Base-by-base conservation (phyloP, 2,329 filamentous ascomycete genomes). In the Zopfia rhizophila region DNA sequence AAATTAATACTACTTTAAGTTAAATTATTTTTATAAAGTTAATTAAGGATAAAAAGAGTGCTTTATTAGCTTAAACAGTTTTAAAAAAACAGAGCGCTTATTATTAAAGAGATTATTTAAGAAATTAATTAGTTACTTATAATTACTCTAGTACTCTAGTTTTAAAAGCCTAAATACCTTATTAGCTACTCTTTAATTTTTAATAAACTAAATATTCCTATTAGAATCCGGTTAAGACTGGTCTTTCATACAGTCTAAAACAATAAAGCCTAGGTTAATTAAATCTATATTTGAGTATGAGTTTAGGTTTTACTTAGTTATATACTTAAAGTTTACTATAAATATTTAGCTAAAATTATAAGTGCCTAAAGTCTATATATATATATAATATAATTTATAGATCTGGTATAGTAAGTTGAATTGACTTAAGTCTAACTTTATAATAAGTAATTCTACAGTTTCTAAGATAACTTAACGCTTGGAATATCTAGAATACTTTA, bases 181-280 rank as follows among this genome's bases (percentile, higher is more conserved):
- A 19, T 53, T 53, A 11, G 21, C 13, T 12, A 24, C 31, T 22
- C 52, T 32, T 37, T 55, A 45, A 13, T 42, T 18, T 31, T 35
- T 22, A 13, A 55, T 38, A 24, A 46, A 49, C 16, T 38, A n/a
- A 8, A 42, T 30, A 13, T 36, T 37, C 7, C 28, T 24, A n/a
- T 23, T 43, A 16, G 35, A 30, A 2, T 23, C 22, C 7, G 40
- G 32, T 17, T 33, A 33, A 11, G 30, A 17, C 22, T 27, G 39
- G 12, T 49, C 49, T 21, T 53, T 45, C 52, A 55, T 55, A 30
- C 52, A 55, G 16, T 55, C 49, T 12, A 55, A 29, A 11, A 55
- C 18, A n/a, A 53, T 40, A 16, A 53, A 44, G 18, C 49, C 52
- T 11, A 55, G 45, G 14, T 44, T 31, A 10, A 16, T 30, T 3